Evolutionary conservation across 192 early-diverging fungal genomes (phyloP), one percentile per base, ranked within the genome.

Genomic region (Helicostylum pulchrum): DNA sequence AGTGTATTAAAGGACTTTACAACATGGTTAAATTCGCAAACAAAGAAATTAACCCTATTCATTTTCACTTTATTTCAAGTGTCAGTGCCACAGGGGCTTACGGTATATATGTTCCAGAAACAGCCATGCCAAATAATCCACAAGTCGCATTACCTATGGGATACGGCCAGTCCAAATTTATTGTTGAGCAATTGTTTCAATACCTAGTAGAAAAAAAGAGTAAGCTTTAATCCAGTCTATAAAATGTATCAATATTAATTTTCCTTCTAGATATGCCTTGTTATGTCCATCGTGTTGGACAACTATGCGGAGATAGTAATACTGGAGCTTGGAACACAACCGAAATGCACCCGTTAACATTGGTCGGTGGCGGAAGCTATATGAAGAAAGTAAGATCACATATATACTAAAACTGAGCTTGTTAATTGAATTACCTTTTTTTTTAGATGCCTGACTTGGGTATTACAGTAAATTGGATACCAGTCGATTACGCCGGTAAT

Each of bases 131-230:
- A 7, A 45, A 62, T 17, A 53, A 75, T 11, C 57, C 67, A n/a
- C 23, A 51, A 3, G 39, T 53, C n/a, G 42, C 67, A 7, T 51
- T 60, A n/a, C 66, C 73, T 36, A 75, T 69, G 49, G 73, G 73
- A 0, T 76, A 76, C 32, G 65, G 53, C 0, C 68, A 72, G 31
- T 67, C 64, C 19, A 76, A 76, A 20, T 76, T 59, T 53, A 52
- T 75, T 34, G 55, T 52, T 10, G 73, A 75, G 43, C 55, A 66
- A 8, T 12, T 75, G 14, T 48, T 68, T 42, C 15, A 62, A 1
- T 62, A 61, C 15, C 61, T 68, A 8, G n/a, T 51, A n/a, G 32
- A 58, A 6, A 42, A 65, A 44, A 71, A 71, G 63, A 60, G 36
- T 39, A 39, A 10, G 36, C 6, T 10, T 10, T 0, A 39, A 39